These are phyloP conservation scores for Rhodotorula toruloides DNA, from an alignment of 768 basidiomycete species.

Conservation along the genomic window DNA sequence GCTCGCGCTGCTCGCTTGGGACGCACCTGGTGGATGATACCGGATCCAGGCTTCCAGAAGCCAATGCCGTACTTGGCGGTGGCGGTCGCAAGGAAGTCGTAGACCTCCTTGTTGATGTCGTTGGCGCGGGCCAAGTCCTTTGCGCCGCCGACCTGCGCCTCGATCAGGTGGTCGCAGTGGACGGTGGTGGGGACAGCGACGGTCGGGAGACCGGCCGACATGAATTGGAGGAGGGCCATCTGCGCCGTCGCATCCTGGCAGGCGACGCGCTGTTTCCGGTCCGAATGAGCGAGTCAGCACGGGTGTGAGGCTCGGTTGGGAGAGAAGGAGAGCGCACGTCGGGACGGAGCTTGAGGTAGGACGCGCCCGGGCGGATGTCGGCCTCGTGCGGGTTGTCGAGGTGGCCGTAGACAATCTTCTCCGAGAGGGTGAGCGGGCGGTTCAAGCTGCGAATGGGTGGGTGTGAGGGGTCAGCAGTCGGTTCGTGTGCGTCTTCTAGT, in stretches of 20 bases:
- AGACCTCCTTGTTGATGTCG: slow-evolving; percentile 94
- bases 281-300: slow-evolving; percentile 5
- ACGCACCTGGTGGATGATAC: slow-evolving; percentile 63
- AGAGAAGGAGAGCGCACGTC: slow-evolving; percentile 61
- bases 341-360: slow-evolving; percentile 95
- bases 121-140: slow-evolving; percentile 90
- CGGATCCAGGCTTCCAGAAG: slow-evolving; percentile 98
- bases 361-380: slow-evolving; percentile 82
- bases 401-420: slow-evolving; percentile 68
- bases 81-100: slow-evolving; percentile 95
- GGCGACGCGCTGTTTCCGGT: slow-evolving; percentile 50
- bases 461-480: background rate
- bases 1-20: background rate
- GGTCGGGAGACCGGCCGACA: slow-evolving; percentile 98
- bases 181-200: slow-evolving; percentile 97
- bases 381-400: slow-evolving; percentile 88
- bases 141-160: slow-evolving; percentile 88
- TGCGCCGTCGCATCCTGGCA: slow-evolving; percentile 57
- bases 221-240: slow-evolving; percentile 99
- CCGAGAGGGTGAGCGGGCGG: slow-evolving; percentile 42
- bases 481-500: background rate
- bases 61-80: slow-evolving; percentile 94
- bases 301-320: background rate
- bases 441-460: slow-evolving; percentile 26
- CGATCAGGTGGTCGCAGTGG: slow-evolving; percentile 98